These are phyloP conservation scores for Gynandropsis gynandra DNA, from an alignment of 345 rosid genomes.

Conservation along the genomic window DNA sequence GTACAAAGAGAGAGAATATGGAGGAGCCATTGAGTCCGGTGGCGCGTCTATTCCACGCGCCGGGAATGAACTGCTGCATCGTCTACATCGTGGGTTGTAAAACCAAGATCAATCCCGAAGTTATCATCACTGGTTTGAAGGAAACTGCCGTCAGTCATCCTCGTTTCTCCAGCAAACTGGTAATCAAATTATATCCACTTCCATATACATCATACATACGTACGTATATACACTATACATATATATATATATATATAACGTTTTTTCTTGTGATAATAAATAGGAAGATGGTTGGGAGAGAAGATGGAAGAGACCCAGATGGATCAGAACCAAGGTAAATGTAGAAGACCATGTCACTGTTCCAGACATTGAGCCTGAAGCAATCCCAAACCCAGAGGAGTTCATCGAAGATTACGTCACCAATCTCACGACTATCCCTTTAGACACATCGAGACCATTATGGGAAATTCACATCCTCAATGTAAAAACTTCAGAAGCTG, in stretches of 20 bases:
- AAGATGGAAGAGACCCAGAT: conserved; percentile 24
- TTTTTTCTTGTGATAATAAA: no score
- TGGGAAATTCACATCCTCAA: conserved; percentile 86
- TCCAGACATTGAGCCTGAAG: conserved; percentile 36
- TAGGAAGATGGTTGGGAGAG: no score
- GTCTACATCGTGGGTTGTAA: conserved; percentile 40
- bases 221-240: no score
- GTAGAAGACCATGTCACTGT: conserved; percentile 52
- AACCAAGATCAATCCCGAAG: conserved; percentile 29
- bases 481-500: conserved; percentile 58
- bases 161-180: no score
- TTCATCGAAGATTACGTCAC: conserved; percentile 64
- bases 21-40: conserved; percentile 43
- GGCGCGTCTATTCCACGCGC: conserved; percentile 40
- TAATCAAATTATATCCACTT: no score
- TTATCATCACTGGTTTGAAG: conserved; percentile 32
- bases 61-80: conserved; percentile 35
- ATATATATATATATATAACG: no score
- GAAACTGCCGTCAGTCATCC: conserved; percentile 48
- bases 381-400: conserved; percentile 37
- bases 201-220: no score
- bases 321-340: conserved; percentile 45
- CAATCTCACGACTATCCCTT: conserved; percentile 38
- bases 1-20: no score
- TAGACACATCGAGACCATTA: conserved; percentile 58